phyloP scores from a whole-genome alignment of 208 protist genomes.

The Acanthamoeba healyi region DNA sequence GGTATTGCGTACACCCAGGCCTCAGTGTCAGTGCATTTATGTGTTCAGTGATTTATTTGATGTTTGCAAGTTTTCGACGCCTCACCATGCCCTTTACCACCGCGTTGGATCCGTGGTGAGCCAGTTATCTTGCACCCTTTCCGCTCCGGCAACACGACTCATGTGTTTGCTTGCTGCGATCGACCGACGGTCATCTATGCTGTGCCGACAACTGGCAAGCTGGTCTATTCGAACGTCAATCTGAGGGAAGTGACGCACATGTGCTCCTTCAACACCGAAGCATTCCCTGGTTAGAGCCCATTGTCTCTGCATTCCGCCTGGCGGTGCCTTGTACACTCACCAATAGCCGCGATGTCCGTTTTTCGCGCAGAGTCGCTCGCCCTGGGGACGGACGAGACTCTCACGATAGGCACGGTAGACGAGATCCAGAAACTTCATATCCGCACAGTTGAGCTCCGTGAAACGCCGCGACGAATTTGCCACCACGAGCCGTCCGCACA shows the following conservation, averaged over 20 bases:
- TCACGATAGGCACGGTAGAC: conserved; percentile 90
- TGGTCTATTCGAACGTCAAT: conserved; percentile 91
- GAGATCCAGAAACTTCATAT: conserved; percentile 92
- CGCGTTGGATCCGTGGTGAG: too few relatives aligned
- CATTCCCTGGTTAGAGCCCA: conserved; percentile 74
- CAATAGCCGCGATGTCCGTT: too few relatives aligned
- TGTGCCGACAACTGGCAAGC: conserved; percentile 82
- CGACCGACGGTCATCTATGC: conserved; percentile 90
- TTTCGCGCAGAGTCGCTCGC: conserved; percentile 80
- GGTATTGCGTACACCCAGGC: conserved; percentile 73
- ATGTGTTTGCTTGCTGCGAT: conserved; percentile 91
- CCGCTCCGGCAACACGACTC: conserved; percentile 57
- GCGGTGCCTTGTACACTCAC: not conserved
- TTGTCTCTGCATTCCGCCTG: not conserved
- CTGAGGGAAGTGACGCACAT: conserved; percentile 85
- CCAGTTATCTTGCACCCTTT: conserved; percentile 64
- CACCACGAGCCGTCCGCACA: conserved; percentile 79
- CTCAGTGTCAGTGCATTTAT: too few relatives aligned
- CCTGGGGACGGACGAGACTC: conserved; percentile 81
- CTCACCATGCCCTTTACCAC: too few relatives aligned
- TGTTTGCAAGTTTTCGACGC: too few relatives aligned
- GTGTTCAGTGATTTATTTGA: too few relatives aligned
- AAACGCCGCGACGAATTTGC: conserved; percentile 88
- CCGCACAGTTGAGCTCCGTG: conserved; percentile 87
- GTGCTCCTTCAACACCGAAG: conserved; percentile 83